Evolutionary conservation across 75 land plant species (phyloP), one percentile per base, ranked within the genome.

Genomic region (Selaginella tamariscina): DNA sequence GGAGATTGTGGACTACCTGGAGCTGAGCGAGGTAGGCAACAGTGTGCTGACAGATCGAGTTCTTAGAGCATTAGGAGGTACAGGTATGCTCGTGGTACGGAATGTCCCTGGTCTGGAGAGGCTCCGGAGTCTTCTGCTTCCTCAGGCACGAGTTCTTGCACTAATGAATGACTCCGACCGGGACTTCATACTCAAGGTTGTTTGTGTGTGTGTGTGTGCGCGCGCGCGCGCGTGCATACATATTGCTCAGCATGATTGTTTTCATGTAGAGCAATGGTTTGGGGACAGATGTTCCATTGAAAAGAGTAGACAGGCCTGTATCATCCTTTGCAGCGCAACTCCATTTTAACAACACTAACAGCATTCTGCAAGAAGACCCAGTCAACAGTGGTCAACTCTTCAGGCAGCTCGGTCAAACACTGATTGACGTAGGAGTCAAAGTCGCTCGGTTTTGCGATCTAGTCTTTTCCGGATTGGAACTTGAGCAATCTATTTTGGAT

Each of bases 231-330:
- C 21, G 29, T 32, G 24, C 26, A 31, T 24, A n/a, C 0, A 30
- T 31, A 28, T n/a, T 27, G 15, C 20, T 23, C 27, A 27, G 27
- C 23, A 15, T 0, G 57, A 26, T 28, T 59, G 1, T 1, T 32
- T 24, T 32, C 18, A 30, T 32, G 33, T 75, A 93, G 98, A 84
- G 83, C 31, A 86, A 89, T 72, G 76, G 80, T 26, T 82, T 93
- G 79, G 96, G 90, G 15, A 86, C 88, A 75, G 98, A 93, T 76
- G 91, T 93, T 64, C 69, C 90, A 26, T 64, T 89, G 64, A 93
- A 81, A 82, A 79, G 79, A 68, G 67, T 71, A 15, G 83, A 87
- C 56, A 74, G 98, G 66, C 71, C 55, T 60, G 96, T 89, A 9
- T 93, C 96, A 8, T 84, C 96, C 0, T 93, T 89, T 77, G 91